These are phyloP conservation scores for Zymoseptoria crescenta DNA, from an alignment of 2,329 filamentous ascomycete species.

Conservation along the genomic window DNA sequence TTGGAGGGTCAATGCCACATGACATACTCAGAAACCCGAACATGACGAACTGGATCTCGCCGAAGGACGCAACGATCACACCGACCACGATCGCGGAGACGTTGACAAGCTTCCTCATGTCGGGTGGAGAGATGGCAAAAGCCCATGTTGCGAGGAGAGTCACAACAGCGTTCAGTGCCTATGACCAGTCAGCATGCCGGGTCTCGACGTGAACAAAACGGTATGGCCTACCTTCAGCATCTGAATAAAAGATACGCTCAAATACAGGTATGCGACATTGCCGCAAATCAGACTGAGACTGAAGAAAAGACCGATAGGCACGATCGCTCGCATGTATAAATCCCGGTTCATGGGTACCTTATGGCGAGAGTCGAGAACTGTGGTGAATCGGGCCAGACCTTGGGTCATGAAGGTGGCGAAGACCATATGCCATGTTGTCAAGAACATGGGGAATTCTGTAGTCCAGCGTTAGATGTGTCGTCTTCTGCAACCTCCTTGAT, in stretches of 20 bases:
- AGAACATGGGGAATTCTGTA: constrained; percentile 51
- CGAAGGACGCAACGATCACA: constrained; percentile 87
- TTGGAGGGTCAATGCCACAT: neutral
- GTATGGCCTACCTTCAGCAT: constrained; percentile 75
- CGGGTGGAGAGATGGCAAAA: constrained; percentile 75
- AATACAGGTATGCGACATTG: constrained; percentile 90
- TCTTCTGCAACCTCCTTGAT: neutral
- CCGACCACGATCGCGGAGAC: constrained; percentile 91
- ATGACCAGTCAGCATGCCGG: neutral
- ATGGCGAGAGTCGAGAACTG: constrained; percentile 85
- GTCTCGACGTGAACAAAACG: neutral
- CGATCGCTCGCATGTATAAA: constrained; percentile 85
- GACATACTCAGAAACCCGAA: constrained; percentile 54
- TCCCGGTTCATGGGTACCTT: constrained; percentile 94
- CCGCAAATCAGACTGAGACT: constrained; percentile 92
- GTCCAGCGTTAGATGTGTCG: constrained; percentile 3
- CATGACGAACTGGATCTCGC: constrained; percentile 88
- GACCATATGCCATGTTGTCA: constrained; percentile 91
- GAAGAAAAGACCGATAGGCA: constrained; percentile 94
- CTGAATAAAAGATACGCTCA: constrained; percentile 95
- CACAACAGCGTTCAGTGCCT: constrained; percentile 91
- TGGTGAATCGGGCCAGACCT: constrained; percentile 81
- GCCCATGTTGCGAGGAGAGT: constrained; percentile 84
- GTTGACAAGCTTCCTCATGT: constrained; percentile 80
- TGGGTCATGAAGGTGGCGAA: constrained; percentile 95